These are phyloP conservation scores for Eucalyptus cloeziana DNA, from an alignment of 345 rosid species.

Conservation along the genomic window DNA sequence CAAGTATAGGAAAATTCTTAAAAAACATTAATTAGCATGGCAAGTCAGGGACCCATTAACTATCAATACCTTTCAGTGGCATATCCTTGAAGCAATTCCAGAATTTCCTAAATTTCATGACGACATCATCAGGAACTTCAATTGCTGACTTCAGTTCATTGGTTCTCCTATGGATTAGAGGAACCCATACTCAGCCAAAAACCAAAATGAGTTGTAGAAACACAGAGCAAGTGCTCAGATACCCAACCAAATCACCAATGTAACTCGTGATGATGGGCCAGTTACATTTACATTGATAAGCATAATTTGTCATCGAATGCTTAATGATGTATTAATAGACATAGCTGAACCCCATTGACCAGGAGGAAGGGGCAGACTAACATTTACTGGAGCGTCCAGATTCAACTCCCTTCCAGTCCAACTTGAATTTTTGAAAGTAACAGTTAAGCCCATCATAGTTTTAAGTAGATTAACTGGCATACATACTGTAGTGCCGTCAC, in stretches of 20 bases:
- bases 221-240: background rate
- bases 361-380: background rate
- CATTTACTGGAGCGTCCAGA: background rate
- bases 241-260: background rate
- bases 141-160: conserved; percentile 76
- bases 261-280: background rate
- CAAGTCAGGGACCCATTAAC: background rate
- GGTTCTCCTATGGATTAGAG: conserved; percentile 45
- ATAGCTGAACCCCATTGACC: background rate
- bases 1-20: background rate
- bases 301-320: background rate
- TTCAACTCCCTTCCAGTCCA: background rate
- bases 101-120: conserved; percentile 63
- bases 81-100: conserved; percentile 65
- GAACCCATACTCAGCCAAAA: background rate
- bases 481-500: background rate
- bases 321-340: background rate
- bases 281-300: background rate
- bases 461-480: background rate
- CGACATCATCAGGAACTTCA: conserved; percentile 47
- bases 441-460: background rate
- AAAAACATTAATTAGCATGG: background rate
- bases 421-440: background rate
- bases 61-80: conserved; percentile 55
- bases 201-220: background rate